Evolutionary conservation across 768 basidiomycete species (phyloP).

Genomic region (Amylocystis lapponica): DNA sequence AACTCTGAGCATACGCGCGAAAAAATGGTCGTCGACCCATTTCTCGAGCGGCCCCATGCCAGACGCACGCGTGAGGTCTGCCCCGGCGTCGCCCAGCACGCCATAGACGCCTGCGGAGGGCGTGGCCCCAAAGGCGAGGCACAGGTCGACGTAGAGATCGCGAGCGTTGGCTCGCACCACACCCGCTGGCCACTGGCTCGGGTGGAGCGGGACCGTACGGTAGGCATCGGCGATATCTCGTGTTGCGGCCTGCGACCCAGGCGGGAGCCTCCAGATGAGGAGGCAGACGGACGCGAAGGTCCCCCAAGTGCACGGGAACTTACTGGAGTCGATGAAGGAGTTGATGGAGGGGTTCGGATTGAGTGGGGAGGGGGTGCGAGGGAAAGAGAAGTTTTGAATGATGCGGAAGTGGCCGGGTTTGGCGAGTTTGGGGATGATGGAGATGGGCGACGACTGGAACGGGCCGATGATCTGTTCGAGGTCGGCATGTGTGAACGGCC

Average conservation of each 20-base stretch:
- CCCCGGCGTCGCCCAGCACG: slow-evolving; percentile 6
- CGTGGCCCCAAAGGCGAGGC: slow-evolving; percentile 1
- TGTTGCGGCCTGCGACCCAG: slow-evolving; percentile 28
- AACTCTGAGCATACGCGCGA: slow-evolving; percentile 9
- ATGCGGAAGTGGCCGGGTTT: slow-evolving; percentile 17
- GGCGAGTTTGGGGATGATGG: slow-evolving; percentile 21
- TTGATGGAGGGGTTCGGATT: slow-evolving; percentile 21
- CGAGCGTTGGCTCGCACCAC: slow-evolving; percentile 16
- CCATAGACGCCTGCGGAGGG: slow-evolving; percentile 2
- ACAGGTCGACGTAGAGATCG: slow-evolving; percentile 2
- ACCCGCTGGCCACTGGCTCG: slow-evolving; percentile 29
- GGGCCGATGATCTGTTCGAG: slow-evolving; percentile 14
- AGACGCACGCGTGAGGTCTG: slow-evolving; percentile 5
- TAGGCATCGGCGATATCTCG: slow-evolving; percentile 36
- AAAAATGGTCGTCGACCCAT: slow-evolving; percentile 5
- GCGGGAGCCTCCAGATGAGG: slow-evolving; percentile 28
- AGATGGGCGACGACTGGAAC: slow-evolving; percentile 26
- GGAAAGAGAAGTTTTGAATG: slow-evolving; percentile 27
- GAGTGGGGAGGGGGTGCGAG: not conserved
- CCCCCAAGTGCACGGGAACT: slow-evolving; percentile 38
- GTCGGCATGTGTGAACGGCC: slow-evolving; percentile 2
- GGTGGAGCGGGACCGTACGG: slow-evolving; percentile 24
- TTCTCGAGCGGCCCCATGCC: slow-evolving; percentile 12
- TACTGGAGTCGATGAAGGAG: slow-evolving; percentile 22
- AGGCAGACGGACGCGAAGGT: slow-evolving; percentile 30